Evolutionary conservation across 805 yeast genomes (phyloP).

Genomic region (Saturnispora dispora): DNA sequence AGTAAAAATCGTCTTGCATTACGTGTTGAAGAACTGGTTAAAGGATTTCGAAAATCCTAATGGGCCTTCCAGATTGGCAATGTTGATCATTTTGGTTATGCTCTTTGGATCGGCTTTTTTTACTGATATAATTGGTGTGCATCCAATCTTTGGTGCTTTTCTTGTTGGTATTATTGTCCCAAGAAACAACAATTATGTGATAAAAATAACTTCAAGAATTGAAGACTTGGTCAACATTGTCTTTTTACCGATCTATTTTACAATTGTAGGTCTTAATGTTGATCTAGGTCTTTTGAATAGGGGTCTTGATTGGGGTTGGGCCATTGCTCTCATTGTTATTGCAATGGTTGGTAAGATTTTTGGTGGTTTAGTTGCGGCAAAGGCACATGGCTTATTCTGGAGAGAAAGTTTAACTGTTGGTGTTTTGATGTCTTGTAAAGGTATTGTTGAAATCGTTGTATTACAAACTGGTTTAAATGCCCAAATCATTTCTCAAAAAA

Average conservation of each 20-base stretch:
- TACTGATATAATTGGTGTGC: constrained; percentile 79
- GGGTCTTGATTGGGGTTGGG: constrained; percentile 75
- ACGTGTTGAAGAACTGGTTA: constrained; percentile 35
- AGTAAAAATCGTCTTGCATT: constrained; percentile 39
- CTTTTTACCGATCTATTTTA: constrained; percentile 70
- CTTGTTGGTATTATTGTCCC: constrained; percentile 70
- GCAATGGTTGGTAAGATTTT: constrained; percentile 60
- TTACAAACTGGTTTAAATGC: constrained; percentile 66
- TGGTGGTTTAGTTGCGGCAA: constrained; percentile 63
- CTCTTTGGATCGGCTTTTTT: constrained; percentile 64
- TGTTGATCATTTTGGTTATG: constrained; percentile 44
- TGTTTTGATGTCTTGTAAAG: constrained; percentile 79
- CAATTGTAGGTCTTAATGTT: constrained; percentile 66
- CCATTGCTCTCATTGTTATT: constrained; percentile 53
- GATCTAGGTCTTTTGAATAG: constrained; percentile 53
- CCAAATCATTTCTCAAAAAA: constrained; percentile 51
- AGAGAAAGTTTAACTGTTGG: constrained; percentile 73
- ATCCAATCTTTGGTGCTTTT: constrained; percentile 81
- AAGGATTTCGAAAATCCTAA: constrained; percentile 39
- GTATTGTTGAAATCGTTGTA: constrained; percentile 79
- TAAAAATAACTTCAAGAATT: constrained; percentile 60
- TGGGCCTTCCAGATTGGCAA: constrained; percentile 57
- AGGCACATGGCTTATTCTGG: constrained; percentile 52
- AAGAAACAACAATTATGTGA: constrained; percentile 64
- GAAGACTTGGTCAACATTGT: constrained; percentile 70